Base-by-base conservation (phyloP, 1,284 basidiomycete species). In the Cutaneotrichosporon cyanovorans region DNA sequence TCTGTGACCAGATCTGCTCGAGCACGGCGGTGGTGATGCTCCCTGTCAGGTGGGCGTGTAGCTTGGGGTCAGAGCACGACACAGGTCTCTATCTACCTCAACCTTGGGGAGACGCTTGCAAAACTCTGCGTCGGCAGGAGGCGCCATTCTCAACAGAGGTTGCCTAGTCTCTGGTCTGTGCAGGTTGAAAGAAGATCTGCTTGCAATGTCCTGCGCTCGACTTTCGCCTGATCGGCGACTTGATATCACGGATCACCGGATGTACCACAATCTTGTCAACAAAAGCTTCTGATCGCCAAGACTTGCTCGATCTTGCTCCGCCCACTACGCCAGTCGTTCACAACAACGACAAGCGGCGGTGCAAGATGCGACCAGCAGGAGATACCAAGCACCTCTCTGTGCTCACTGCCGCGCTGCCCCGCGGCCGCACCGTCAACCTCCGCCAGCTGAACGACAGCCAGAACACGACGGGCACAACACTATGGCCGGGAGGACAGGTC, bases 401-500 rank as follows among this genome's bases (percentile, higher is more conserved):
- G 6, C 32, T 34, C 32, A 34, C 32, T 14, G 16, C 32, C 7
- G 14, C 32, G 9, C 15, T 34, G 14, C 32, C 32, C 7, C 16
- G 14, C 16, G 32, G 32, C 5, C 7, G 32, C 6, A 15, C 32
- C 32, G 32, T 34, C 32, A 14, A 16, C 32, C 32, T 34, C 14
- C 11, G 14, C 7, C 32, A 34, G 32, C 7, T 14, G 11, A 34
- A 34, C 32, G n/a, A 14, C 14, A 34, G 14, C 14, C 6, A 14
- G 6, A n/a, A 45, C 25, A 80, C 82, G 34, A 89, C 86, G 53
- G 89, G 88, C 16, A 87, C 86, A n/a, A 81, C 85, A 2, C 78
- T 92, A 46, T 92, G 89, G 89, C 80, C 89, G 46, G 81, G 82
- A 34, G 84, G 80, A 0, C 87, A 90, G 67, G 78, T 83, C 57